phyloP scores from a whole-genome alignment of 305 asterid species.

The Rubia peregrina region DNA sequence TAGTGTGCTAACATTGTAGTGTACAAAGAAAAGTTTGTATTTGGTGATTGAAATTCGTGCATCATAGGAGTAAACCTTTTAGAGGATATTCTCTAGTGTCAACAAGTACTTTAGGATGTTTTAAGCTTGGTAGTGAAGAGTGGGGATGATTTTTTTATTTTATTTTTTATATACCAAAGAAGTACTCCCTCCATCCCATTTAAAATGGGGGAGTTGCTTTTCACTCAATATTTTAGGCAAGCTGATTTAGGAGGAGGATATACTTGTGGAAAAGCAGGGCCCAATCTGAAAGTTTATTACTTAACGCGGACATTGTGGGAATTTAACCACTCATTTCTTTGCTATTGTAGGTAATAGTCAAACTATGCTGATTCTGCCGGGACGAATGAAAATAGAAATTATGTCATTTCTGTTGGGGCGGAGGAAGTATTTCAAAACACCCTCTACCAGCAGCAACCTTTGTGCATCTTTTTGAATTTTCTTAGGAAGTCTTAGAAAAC shows the following conservation, averaged over 20 bases:
- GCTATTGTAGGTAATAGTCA: no score
- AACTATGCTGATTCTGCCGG: no score
- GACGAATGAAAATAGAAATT: no score
- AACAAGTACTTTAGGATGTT: neutral
- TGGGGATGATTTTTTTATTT: neutral
- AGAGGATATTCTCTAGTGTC: neutral
- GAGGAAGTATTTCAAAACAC: neutral
- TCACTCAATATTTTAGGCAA: no score
- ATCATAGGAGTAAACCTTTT: neutral
- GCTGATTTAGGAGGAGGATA: no score
- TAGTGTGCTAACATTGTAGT: neutral
- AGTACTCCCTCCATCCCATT: neutral
- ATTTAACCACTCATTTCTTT: no score
- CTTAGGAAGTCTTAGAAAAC: constrained; percentile 1
- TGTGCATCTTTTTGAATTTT: neutral
- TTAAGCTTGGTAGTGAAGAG: neutral
- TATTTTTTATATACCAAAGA: neutral
- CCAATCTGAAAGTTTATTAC: no score
- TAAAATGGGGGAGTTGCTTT: no score
- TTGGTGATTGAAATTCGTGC: neutral
- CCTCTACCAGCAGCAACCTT: neutral
- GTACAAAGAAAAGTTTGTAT: neutral
- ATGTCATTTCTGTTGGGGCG: no score
- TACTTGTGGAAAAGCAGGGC: no score
- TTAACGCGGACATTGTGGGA: no score